Percentiles rank a stretch among this genome's conserved stretches.
phyloP scores from a whole-genome alignment of 2,329 filamentous ascomycete species.

The Aureobasidium melanogenum region DNA sequence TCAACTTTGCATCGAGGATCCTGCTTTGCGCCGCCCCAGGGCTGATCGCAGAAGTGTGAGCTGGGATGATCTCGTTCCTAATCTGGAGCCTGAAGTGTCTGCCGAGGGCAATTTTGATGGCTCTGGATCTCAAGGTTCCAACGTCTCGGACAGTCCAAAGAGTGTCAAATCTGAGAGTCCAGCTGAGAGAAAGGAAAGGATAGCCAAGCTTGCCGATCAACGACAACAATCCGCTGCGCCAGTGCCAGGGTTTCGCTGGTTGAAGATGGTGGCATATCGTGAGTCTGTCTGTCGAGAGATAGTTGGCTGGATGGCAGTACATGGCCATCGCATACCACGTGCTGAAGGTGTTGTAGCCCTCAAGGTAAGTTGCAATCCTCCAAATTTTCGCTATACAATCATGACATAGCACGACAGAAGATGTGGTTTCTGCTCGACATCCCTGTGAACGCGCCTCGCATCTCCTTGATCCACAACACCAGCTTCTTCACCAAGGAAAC shows the following conservation, averaged over 20 bases:
- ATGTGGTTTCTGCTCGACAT: conserved; percentile 68
- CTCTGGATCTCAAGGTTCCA: not conserved
- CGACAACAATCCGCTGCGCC: not conserved
- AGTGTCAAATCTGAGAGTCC: not conserved
- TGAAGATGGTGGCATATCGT: conserved; percentile 56
- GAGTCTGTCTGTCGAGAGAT: conserved; percentile 53
- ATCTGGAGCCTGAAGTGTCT: not conserved
- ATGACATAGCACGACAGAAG: conserved; percentile 37
- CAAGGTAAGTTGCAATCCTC: conserved; percentile 11
- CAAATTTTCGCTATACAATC: conserved; percentile 15
- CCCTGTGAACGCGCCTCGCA: conserved; percentile 47
- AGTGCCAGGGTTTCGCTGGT: conserved; percentile 59
- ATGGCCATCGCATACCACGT: conserved; percentile 49
- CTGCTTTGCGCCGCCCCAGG: conserved; percentile 25
- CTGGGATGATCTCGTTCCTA: not conserved
- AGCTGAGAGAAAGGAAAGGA: not conserved
- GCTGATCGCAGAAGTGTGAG: conserved; percentile 3
- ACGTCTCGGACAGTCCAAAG: not conserved
- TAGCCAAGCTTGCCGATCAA: not conserved
- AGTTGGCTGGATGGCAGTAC: conserved; percentile 48
- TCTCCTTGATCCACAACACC: conserved; percentile 44
- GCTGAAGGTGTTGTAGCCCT: conserved; percentile 19
- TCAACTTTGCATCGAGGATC: conserved; percentile 51
- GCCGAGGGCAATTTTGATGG: not conserved
- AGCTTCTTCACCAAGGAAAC: conserved; percentile 51